Evolutionary conservation across 805 yeast genomes (phyloP), one percentile per base, ranked within the genome.

Genomic region (Candida cerambycidarum): DNA sequence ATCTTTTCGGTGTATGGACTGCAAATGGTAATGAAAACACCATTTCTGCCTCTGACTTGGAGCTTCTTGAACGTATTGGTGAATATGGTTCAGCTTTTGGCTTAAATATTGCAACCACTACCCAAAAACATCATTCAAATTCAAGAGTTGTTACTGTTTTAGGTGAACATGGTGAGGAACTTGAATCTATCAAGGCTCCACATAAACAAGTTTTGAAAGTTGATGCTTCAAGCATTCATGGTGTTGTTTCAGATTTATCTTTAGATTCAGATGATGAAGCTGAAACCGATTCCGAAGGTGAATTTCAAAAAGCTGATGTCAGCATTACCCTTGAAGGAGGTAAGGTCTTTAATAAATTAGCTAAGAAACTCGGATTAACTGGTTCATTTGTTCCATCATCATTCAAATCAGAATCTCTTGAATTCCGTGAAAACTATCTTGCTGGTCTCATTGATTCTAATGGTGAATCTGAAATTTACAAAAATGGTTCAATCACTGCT

Each of bases 381-480:
- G 46, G 28, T 19, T 32, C 40, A 47, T 51, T 6, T 14, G 19
- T 72, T 41, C 76, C 77, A 21, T 27, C 42, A 4, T 55, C 51
- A 27, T 55, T 71, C 45, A 52, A 63, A 45, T 38, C 51, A 38
- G 78, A 71, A 39, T 53, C 61, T 24, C 45, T 70, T 24, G 59
- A 52, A n/a, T 68, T 70, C 23, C 64, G 79, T 42, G 78, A 73
- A 57, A 54, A 59, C 6, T 69, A 66, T 47, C 39, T 74, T 40
- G 76, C 77, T 19, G 78, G 76, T 46, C 49, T 74, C 23, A 55
- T 72, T 44, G 78, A 71, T 44, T 53, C 72, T 9, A 59, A 62
- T 45, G 75, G 75, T 14, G 43, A 50, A 6, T 5, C 23, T 8
- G 8, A 21, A 21, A 6, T 21, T 8, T 21, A 5, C 23, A 21